phyloP scores from a whole-genome alignment of 768 basidiomycete species.

The Cystobasidium onofrii region DNA sequence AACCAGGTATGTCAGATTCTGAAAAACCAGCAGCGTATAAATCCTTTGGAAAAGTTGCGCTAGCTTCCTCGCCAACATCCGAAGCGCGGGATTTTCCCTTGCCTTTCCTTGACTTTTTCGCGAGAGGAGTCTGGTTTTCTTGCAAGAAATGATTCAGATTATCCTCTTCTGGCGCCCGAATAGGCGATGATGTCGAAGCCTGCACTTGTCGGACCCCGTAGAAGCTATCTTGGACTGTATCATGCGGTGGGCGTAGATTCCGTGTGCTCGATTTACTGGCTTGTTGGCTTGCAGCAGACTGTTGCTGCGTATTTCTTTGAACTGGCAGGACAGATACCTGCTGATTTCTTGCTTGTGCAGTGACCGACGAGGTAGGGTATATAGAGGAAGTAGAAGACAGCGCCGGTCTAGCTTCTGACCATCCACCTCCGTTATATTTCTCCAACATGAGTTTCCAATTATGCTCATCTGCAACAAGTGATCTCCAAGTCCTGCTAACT shows the following conservation, averaged over 20 bases:
- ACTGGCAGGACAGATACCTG: background rate
- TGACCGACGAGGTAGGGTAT: background rate
- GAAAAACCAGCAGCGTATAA: background rate
- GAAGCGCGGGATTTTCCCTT: conserved; percentile 8
- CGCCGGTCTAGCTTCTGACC: background rate
- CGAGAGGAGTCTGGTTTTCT: conserved; percentile 12
- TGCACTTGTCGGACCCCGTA: background rate
- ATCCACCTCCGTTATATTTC: conserved; percentile 14
- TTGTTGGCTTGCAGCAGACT: background rate
- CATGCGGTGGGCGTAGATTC: background rate
- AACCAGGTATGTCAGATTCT: background rate
- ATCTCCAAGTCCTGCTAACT: conserved; percentile 66
- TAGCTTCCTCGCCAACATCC: background rate
- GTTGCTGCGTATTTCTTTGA: background rate
- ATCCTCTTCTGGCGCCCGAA: background rate
- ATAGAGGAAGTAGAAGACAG: background rate
- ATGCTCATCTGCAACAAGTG: conserved; percentile 62
- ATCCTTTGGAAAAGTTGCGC: background rate
- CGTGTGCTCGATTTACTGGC: background rate
- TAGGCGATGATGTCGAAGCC: background rate
- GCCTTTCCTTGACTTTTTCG: background rate
- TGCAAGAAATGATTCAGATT: background rate
- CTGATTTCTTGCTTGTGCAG: background rate
- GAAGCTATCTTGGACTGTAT: background rate
- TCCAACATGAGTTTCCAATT: conserved; percentile 64